Evolutionary conservation across 2,329 filamentous ascomycete species (phyloP), one percentile per base, ranked within the genome.

Genomic region (Aspergillus felis): DNA sequence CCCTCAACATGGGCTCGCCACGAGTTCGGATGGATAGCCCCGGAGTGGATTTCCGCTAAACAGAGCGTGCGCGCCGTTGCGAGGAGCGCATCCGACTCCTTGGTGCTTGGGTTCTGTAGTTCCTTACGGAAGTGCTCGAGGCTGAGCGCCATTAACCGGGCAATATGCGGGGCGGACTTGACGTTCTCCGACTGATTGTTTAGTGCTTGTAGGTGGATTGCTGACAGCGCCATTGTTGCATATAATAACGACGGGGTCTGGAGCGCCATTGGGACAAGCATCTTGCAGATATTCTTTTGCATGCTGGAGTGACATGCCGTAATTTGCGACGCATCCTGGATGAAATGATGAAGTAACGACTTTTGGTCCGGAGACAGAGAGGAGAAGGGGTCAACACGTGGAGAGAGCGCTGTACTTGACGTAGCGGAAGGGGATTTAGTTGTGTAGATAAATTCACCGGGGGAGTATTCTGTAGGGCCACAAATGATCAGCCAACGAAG

Each of bases 1-100:
- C 76, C 76, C 50, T 75, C 74, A 35, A 78, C 69, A 64, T 78
- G 76, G 14, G 73, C 74, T 41, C 76, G 68, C 76, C 76, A 78
- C 7, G 75, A 72, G 56, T 74, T 71, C 0, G 71, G 69, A 38
- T 76, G 67, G 44, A 76, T 70, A 14, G 72, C 72, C 1, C 76
- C 74, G 0, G 76, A 75, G 60, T 76, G 73, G 5, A 77, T 75
- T 59, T 78, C 76, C 25, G 74, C 76, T 17, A 77, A 60, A 62
- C 74, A 78, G 4, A 78, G 67, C 2, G 76, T 78, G 24, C 75
- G 70, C 9, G 75, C 74, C 1, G 76, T 78, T 7, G 74, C 73
- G 41, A 78, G 66, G 46, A 77, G 64, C 41, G 71, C 72, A 62
- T 73, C 70, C 14, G 72, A 69, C 7, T 63, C 67, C 53, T 64